Percentiles rank a stretch among this genome's conserved stretches.
Conservation (phyloP, 345 rosid species). For the Bruguiera gymnorhiza region DNA sequence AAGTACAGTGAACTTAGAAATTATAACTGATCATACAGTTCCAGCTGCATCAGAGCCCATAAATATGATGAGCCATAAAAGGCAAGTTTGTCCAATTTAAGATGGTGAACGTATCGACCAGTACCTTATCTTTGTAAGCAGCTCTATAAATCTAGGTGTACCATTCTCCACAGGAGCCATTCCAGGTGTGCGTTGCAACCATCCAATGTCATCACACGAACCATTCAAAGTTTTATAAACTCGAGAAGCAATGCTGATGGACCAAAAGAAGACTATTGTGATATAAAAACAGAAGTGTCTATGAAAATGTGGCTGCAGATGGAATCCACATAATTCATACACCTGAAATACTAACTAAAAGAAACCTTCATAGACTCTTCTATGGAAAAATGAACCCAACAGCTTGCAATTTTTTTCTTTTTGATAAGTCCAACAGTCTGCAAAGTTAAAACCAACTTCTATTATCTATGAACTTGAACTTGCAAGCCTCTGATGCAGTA, state of each 20-base stretch:
- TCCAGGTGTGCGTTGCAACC: conserved; percentile 57
- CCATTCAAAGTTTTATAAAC: conserved; percentile 50
- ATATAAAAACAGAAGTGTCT: conserved; percentile 6
- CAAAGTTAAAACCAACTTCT: conserved; percentile 10
- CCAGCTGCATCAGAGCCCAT: no score
- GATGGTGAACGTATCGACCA: not conserved
- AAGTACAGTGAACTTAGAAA: no score
- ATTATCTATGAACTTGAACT: conserved; percentile 45
- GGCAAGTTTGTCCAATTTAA: not conserved
- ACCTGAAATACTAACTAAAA: not conserved
- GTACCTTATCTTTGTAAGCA: conserved; percentile 53
- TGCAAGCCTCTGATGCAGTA: conserved; percentile 39
- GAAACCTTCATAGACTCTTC: conserved; percentile 9
- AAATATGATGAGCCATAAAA: not conserved
- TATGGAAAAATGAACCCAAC: not conserved
- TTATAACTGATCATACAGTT: no score
- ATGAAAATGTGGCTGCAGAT: not conserved
- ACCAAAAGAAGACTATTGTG: conserved; percentile 6
- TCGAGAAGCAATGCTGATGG: conserved; percentile 49
- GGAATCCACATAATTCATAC: conserved; percentile 1
- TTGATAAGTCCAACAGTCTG: no score
- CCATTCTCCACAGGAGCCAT: conserved; percentile 61
- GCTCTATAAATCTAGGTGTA: conserved; percentile 53
- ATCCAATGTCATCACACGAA: conserved; percentile 70
- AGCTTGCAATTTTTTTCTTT: not conserved